Base-by-base conservation (phyloP, 345 rosid species). In the Aethionema arabicum region DNA sequence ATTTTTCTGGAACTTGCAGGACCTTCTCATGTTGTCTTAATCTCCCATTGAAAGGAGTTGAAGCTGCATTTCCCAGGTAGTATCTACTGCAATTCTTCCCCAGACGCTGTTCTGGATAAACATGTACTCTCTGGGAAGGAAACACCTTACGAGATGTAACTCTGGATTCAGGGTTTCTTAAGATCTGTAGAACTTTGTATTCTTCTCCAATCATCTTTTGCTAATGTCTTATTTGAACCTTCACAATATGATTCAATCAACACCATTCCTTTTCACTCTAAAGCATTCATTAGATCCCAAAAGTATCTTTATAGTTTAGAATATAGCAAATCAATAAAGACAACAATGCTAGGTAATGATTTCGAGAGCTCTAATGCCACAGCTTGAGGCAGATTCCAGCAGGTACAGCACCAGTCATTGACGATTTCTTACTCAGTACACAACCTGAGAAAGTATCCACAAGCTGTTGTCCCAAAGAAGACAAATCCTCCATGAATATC, bases 331-430 rank as follows among this genome's bases (percentile, higher is more conserved):
- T 45, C 15, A 9, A 35, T 44, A 30, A 11, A 48, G 11, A 32
- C 15, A 13, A 14, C 44, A 40, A 12, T 11, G 9, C 44, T 40
- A 56, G 9, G 12, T 12, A 4, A 40, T n/a, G 11, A 51, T 44
- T 36, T 14, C 44, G 2, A 32, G 51, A 39, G 51, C 14, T 36
- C 70, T 87, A 88, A 71, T 93, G 99, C 95, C 90, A 86, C 36
- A 93, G 97, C 70, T 93, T 93, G 82, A 87, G 83, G 81, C 96
- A 90, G 77, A 86, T 63, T 16, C 97, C 89, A 61, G 80, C 67
- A 0, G 97, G 82, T 66, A 77, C 90, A 3, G 54, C 81, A 0
- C 88, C 88, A 11, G 76, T 44, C 7, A 48, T 29, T 32, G 63
- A 16, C 8, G 82, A 61, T 66, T 48, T 74, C 67, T 81, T 83